A percentile compares a stretch with the other conserved stretches of the same genome.
Evolutionary conservation across 1,139 yeast species (phyloP).

Genomic region (Zygosaccharomyces pseudobailii): DNA sequence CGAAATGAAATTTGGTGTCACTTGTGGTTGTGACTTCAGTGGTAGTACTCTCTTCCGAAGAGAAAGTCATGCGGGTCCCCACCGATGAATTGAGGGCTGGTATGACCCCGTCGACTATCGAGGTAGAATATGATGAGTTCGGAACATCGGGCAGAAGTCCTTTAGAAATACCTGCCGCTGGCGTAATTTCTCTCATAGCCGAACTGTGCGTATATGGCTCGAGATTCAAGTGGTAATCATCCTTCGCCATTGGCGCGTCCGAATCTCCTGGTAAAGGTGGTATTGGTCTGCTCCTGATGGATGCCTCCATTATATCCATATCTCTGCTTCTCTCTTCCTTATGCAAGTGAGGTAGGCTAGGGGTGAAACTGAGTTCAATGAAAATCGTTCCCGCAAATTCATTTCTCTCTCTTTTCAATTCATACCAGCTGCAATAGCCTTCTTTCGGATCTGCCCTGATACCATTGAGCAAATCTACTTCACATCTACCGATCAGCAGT

Average conservation of each 20-base stretch:
- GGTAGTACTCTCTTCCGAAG: constrained; percentile 20
- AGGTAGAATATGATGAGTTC: not conserved
- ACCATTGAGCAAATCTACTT: constrained; percentile 71
- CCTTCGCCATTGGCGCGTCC: not conserved
- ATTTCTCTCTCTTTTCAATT: constrained; percentile 53
- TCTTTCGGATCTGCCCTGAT: constrained; percentile 60
- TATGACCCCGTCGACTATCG: not conserved
- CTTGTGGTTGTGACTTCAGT: constrained; percentile 23
- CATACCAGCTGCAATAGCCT: constrained; percentile 87
- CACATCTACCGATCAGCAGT: constrained; percentile 77
- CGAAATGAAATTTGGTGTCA: constrained; percentile 33
- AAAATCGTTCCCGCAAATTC: constrained; percentile 84
- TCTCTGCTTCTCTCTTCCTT: constrained; percentile 13
- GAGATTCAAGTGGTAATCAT: not conserved
- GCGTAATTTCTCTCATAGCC: constrained; percentile 26
- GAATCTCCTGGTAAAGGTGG: constrained; percentile 37
- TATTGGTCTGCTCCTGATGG: constrained; percentile 34
- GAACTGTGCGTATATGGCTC: constrained; percentile 31
- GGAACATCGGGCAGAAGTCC: constrained; percentile 1
- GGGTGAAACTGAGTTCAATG: constrained; percentile 88
- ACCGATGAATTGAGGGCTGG: constrained; percentile 19
- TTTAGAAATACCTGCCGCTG: constrained; percentile 9
- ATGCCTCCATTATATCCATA: constrained; percentile 24
- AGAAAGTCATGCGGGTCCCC: constrained; percentile 21
- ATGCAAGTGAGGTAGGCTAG: constrained; percentile 43